phyloP scores from a whole-genome alignment of 495 filamentous ascomycete species.

The Neurospora sp. region DNA sequence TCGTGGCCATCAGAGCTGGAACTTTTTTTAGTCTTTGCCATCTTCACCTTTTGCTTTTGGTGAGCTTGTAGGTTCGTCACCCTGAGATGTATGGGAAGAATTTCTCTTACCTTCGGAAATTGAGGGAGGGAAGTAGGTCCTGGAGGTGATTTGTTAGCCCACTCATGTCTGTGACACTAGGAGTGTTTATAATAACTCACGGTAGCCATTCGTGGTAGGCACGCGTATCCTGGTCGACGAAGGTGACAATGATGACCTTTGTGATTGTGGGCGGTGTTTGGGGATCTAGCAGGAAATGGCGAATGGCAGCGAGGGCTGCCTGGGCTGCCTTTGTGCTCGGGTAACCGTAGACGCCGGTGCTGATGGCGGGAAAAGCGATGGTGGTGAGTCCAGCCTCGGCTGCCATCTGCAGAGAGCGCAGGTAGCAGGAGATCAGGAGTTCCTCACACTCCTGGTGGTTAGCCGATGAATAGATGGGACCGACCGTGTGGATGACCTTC shows the following conservation, averaged over 20 bases:
- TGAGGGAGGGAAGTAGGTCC: neutral
- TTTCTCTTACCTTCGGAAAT: neutral
- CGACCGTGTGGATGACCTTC: slow-evolving; percentile 82
- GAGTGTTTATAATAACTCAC: slow-evolving; percentile 41
- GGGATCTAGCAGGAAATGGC: slow-evolving; percentile 51
- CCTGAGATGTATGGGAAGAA: neutral
- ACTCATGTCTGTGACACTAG: neutral
- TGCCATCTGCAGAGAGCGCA: slow-evolving; percentile 60
- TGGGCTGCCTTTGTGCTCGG: slow-evolving; percentile 61
- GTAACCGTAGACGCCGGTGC: slow-evolving; percentile 86
- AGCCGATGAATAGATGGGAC: slow-evolving; percentile 58
- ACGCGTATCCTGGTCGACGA: slow-evolving; percentile 62
- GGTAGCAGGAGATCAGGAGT: slow-evolving; percentile 62
- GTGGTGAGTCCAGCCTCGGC: slow-evolving; percentile 52
- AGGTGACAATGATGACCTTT: slow-evolving; percentile 71
- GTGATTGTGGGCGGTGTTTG: slow-evolving; percentile 49
- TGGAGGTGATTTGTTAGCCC: neutral
- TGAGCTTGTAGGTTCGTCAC: neutral
- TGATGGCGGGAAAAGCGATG: slow-evolving; percentile 75
- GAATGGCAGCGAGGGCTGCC: slow-evolving; percentile 58
- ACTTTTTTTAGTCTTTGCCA: neutral
- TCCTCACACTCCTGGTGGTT: slow-evolving; percentile 31
- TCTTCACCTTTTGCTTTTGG: neutral
- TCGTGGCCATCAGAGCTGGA: neutral
- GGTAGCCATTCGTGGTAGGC: slow-evolving; percentile 62